These are phyloP conservation scores for Monosporascus sp. DNA, from an alignment of 2,329 filamentous ascomycete genomes.

Conservation along the genomic window DNA sequence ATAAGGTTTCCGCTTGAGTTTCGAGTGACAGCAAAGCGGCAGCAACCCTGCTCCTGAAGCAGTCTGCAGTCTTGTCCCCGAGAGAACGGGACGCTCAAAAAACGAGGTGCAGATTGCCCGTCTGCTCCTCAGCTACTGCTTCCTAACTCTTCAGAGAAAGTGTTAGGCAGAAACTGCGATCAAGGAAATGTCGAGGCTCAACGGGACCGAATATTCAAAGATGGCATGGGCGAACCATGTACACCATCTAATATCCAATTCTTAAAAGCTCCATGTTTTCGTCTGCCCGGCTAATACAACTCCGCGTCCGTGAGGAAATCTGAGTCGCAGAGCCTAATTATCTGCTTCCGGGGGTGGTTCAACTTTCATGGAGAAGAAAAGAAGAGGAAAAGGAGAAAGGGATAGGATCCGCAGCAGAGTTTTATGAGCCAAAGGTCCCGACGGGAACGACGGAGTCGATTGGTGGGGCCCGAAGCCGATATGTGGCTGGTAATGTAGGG, in stretches of 20 bases:
- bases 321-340: slow-evolving; percentile 47
- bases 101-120: neutral
- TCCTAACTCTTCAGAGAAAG: neutral
- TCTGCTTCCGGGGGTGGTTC: slow-evolving; percentile 49
- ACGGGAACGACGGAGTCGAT: neutral
- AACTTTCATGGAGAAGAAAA: slow-evolving; percentile 46
- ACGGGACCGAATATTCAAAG: slow-evolving; percentile 56
- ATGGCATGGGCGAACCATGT: slow-evolving; percentile 15
- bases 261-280: slow-evolving; percentile 55
- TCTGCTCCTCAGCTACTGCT: too few relatives aligned
- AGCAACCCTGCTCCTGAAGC: too few relatives aligned
- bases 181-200: slow-evolving; percentile 52
- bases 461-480: neutral
- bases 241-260: slow-evolving; percentile 53
- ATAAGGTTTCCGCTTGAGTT: too few relatives aligned
- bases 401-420: slow-evolving; percentile 10
- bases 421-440: neutral
- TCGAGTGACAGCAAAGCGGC: too few relatives aligned
- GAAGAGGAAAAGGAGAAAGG: slow-evolving; percentile 24
- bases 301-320: slow-evolving; percentile 37
- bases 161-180: neutral
- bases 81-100: neutral
- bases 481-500: neutral
- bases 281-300: slow-evolving; percentile 59
- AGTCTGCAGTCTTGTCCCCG: too few relatives aligned